Base-by-base conservation (phyloP, 2,329 filamentous ascomycete species). In the Ophiocordyceps polyrhachis-furcata region DNA sequence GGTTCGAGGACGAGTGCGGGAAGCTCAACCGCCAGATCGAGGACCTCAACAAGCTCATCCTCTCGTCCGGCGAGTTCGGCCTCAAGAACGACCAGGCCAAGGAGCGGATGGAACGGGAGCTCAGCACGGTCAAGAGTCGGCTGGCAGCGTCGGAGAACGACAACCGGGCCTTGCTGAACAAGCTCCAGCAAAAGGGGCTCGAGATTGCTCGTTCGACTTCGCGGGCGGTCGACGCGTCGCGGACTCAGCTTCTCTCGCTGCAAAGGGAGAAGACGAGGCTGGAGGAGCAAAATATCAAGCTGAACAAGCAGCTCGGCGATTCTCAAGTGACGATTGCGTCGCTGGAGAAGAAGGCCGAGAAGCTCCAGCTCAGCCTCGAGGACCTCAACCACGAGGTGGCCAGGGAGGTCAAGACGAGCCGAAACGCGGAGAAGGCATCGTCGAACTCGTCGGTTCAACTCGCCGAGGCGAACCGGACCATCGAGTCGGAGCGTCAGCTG, bases 161-260 rank as follows among this genome's bases (percentile, higher is more conserved):
- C 63, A 96, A 96, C 55, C 81, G 86, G 44, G 81, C 87, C 5
- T 68, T 98, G n/a, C 72, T 96, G 51, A 96, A 95, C 66, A 96
- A 96, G 62, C 72, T 98, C 17, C 89, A 96, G 56, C 89, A 96
- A 56, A 96, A 96, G 67, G 91, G 93, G 28, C 73, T 98, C 7
- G 89, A 98, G 57, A 93, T 98, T 59, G 89, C 89, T 38, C 77
- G 91, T 41, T 91, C 89, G 0, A 85, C 77, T 48, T 93, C 88
- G 5, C 81, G 81, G 47, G 89, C 83, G 28, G 87, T 76, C 49
- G 89, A 96, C 53, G 83, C 79, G 29, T 84, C 87, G 42, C 79
- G 88, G 35, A 73, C 79, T 2, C 83, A 91, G 51, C 69, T 95
- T 42, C 62, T 75, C 37, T 77, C 80, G 47, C 67, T 95, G 25